Percentiles rank a stretch among this genome's conserved stretches.
These are phyloP conservation scores for Populus nigra DNA, from an alignment of 345 rosid species.

Conservation along the genomic window DNA sequence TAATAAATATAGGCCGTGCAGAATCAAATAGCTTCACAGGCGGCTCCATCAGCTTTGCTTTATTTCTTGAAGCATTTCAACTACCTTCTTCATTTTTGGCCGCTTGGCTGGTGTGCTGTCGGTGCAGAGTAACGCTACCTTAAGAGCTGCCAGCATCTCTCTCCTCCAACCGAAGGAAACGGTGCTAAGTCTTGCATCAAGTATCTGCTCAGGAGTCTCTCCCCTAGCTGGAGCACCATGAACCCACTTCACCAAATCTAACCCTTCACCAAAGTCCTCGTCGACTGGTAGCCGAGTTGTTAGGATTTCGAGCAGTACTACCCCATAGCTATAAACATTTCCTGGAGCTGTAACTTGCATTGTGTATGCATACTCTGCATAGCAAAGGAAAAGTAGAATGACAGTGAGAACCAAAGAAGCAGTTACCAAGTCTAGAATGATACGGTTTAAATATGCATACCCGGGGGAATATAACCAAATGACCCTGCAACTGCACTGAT, in stretches of 20 bases:
- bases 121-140: conserved; percentile 36
- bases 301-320: conserved; percentile 32
- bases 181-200: conserved; percentile 36
- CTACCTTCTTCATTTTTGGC: conserved; percentile 37
- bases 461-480: conserved; percentile 39
- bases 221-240: conserved; percentile 37
- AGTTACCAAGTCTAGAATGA: not conserved
- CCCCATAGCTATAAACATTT: conserved; percentile 38
- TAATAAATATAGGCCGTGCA: not conserved
- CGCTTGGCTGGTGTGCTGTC: conserved; percentile 35
- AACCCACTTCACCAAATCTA: conserved; percentile 40
- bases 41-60: conserved; percentile 40
- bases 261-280: conserved; percentile 59
- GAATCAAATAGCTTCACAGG: not conserved
- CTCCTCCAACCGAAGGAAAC: conserved; percentile 83
- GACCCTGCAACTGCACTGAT: conserved; percentile 44
- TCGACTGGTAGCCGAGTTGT: conserved; percentile 43
- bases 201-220: conserved; percentile 41
- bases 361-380: conserved; percentile 36
- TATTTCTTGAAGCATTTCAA: conserved; percentile 55
- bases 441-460: conserved; percentile 7
- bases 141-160: conserved; percentile 89
- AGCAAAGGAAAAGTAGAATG: not conserved
- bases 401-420: not conserved
- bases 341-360: conserved; percentile 43